These are phyloP conservation scores for Trichoderma reesei DNA, from an alignment of 495 filamentous ascomycete genomes.

Conservation along the genomic window DNA sequence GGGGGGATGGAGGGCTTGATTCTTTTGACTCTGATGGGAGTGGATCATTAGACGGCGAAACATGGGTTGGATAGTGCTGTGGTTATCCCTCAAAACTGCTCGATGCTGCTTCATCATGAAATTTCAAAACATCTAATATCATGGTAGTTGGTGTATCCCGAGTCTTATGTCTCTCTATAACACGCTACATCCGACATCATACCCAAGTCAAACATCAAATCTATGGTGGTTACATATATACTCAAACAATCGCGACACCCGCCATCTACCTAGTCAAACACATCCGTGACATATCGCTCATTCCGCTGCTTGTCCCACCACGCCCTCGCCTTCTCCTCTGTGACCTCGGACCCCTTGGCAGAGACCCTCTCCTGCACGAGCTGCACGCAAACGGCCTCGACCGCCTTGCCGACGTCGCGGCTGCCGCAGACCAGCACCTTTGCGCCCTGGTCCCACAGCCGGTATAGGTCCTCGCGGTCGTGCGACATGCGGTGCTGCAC, in stretches of 20 bases:
- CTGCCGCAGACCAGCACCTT: slow-evolving; percentile 62
- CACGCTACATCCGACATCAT: too few species aligned
- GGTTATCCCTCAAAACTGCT: not conserved
- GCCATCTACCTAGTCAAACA: slow-evolving; percentile 42
- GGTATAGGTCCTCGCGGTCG: slow-evolving; percentile 40
- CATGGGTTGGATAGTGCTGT: not conserved
- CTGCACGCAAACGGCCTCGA: slow-evolving; percentile 35
- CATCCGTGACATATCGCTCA: slow-evolving; percentile 57
- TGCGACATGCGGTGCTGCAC: slow-evolving; percentile 53
- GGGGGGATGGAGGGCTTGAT: too few species aligned
- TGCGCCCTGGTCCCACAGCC: slow-evolving; percentile 48
- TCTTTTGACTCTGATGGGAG: not conserved
- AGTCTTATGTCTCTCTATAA: too few species aligned
- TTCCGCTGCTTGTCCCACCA: slow-evolving; percentile 51
- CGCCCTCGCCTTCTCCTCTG: slow-evolving; percentile 31
- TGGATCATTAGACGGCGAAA: too few species aligned
- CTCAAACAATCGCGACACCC: too few species aligned
- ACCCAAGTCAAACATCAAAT: too few species aligned
- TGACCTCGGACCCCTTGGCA: slow-evolving; percentile 23
- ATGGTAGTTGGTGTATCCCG: too few species aligned
- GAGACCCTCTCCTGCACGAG: slow-evolving; percentile 40
- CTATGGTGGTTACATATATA: too few species aligned
- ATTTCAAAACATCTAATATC: not conserved
- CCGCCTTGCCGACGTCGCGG: slow-evolving; percentile 48
- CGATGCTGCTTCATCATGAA: not conserved